Percentiles rank a stretch among this genome's conserved stretches.
Evolutionary conservation across 768 basidiomycete genomes (phyloP).

Genomic region (Sarcomyxa edulis): DNA sequence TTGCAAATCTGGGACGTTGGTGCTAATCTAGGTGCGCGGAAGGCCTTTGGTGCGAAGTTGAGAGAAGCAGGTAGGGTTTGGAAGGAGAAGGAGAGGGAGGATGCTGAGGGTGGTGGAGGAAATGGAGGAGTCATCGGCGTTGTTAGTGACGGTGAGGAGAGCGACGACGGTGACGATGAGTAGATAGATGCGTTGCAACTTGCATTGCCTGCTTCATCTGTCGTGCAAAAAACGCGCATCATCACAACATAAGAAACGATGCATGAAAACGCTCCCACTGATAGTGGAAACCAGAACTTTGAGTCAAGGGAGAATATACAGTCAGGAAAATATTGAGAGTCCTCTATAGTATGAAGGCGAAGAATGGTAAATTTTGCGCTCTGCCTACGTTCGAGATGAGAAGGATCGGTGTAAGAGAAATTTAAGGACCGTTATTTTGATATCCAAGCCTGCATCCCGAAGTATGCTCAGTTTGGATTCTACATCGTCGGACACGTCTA

Average conservation of each 20-base stretch:
- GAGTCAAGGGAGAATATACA: too few relatives aligned
- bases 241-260: background rate
- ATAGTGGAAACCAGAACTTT: too few relatives aligned
- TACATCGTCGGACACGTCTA: too few relatives aligned
- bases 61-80: conserved; percentile 63
- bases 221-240: background rate
- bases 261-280: too few relatives aligned
- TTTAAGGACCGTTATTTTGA: too few relatives aligned
- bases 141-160: conserved; percentile 65
- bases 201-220: background rate
- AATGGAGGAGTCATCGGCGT: conserved; percentile 69
- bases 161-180: conserved; percentile 38
- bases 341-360: too few relatives aligned
- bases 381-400: too few relatives aligned
- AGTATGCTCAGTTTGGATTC: too few relatives aligned
- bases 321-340: too few relatives aligned
- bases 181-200: background rate
- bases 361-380: too few relatives aligned
- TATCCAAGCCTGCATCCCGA: too few relatives aligned
- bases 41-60: conserved; percentile 78
- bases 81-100: conserved; percentile 46
- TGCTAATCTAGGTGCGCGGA: conserved; percentile 75
- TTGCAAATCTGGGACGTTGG: conserved; percentile 95
- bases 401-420: too few relatives aligned
- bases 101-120: conserved; percentile 17